These are phyloP conservation scores for Arthroderma sp. DNA, from an alignment of 2,329 filamentous ascomycete species.

Conservation along the genomic window DNA sequence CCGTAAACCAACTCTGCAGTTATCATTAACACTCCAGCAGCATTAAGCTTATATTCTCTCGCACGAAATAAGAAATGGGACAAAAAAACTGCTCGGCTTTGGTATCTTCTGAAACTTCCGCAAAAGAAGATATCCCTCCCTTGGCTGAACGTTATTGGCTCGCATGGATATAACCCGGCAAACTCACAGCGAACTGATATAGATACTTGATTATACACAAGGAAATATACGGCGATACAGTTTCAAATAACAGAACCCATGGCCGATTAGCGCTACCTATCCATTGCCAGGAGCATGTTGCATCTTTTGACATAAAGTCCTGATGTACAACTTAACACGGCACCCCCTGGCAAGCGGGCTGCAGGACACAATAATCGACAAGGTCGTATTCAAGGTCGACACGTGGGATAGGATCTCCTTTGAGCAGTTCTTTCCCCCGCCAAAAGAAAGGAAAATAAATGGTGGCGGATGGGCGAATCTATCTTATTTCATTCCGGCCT, in stretches of 20 bases:
- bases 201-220: background rate
- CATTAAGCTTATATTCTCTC: constrained; percentile 2
- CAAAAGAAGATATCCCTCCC: background rate
- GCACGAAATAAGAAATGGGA: background rate
- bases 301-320: background rate
- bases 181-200: background rate
- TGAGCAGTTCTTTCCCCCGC: background rate
- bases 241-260: background rate
- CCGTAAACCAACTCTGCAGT: background rate
- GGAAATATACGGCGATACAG: constrained; percentile 3
- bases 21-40: background rate
- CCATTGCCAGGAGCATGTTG: background rate
- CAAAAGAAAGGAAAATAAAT: background rate
- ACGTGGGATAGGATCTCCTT: constrained; percentile 7
- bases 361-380: background rate
- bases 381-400: constrained; percentile 1
- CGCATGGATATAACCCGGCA: background rate
- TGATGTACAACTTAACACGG: background rate
- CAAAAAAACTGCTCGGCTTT: background rate
- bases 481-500: background rate
- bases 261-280: background rate
- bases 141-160: background rate
- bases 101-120: background rate
- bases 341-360: background rate
- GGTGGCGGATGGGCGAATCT: background rate